Evolutionary conservation across 805 yeast species (phyloP), one percentile per base, ranked within the genome.

Genomic region (Kodamaea lidongshanica): DNA sequence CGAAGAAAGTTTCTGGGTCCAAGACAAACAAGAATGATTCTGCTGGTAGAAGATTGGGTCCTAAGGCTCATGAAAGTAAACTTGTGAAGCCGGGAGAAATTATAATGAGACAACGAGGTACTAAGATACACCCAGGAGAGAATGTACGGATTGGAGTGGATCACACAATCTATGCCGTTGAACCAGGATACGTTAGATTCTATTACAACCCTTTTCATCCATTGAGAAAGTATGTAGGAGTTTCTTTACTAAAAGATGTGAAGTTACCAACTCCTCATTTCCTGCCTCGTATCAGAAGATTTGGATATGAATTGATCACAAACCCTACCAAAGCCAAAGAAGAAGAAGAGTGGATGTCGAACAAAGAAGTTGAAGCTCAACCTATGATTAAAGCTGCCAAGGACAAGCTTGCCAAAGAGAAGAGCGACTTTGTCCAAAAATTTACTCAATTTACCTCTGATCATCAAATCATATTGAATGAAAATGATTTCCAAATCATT

Each of bases 161-260:
- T 55, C 96, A 88, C 56, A 89, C 98, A 2, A 72, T 92, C 18
- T 86, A 68, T 55, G 96, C 98, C 3, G 48, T 67, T 19, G 97
- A 92, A 52, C 95, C 96, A 3, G 98, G 98, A 15, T 86, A 66
- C 54, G 96, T 89, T 17, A 74, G 94, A 40, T 92, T 74, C 59
- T 92, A 92, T 58, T 62, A 79, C 38, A 96, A 92, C 63, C 97
- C 98, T 4, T 92, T 92, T 69, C 97, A 92, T 51, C 96, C 97
- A 24, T 74, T 77, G 53, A 77, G 96, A 52, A 81, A 78, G 51
- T 85, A 84, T 50, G 82, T 87, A 40, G 98, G 98, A 22, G 77
- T 92, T 21, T 87, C 95, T 0, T 67, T 92, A 30, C 62, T 61
- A 21, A 68, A 70, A 36, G 81, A 77, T 2, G 58, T 72, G 19